phyloP scores from a whole-genome alignment of 768 basidiomycete genomes.

The Dioszegia hungarica region DNA sequence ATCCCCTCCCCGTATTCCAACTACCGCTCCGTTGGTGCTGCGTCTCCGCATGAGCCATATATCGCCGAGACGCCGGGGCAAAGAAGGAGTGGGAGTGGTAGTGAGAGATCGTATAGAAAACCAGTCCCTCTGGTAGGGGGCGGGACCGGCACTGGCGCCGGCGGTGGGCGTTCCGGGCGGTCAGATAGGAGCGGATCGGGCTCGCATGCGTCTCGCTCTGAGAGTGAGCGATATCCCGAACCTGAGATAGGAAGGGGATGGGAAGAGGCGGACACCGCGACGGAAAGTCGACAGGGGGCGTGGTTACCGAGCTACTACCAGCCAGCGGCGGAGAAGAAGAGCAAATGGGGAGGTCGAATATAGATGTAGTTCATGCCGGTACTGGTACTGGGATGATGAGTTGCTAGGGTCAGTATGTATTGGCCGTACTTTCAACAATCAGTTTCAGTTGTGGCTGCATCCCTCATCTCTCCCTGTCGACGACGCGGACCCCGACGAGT shows the following conservation, averaged over 20 bases:
- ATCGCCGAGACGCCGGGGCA: too few species aligned
- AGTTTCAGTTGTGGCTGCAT: background rate
- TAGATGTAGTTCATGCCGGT: background rate
- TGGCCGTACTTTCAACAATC: background rate
- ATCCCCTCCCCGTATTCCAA: background rate
- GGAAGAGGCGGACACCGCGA: background rate
- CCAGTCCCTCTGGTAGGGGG: too few species aligned
- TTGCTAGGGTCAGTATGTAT: background rate
- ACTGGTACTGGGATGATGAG: background rate
- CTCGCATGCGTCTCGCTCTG: too few species aligned
- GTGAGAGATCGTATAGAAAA: too few species aligned
- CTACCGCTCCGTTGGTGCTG: background rate
- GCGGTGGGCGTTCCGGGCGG: too few species aligned
- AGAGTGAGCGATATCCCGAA: too few species aligned
- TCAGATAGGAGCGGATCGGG: too few species aligned
- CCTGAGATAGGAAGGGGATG: background rate
- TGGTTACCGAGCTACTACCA: slow-evolving; percentile 8
- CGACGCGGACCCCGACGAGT: slow-evolving; percentile 1
- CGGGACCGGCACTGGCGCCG: too few species aligned
- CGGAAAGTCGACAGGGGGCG: background rate
- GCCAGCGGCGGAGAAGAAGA: background rate
- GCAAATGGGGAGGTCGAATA: background rate
- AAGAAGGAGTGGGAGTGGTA: too few species aligned
- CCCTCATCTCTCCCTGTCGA: slow-evolving; percentile 3
- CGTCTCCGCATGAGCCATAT: background rate